Conservation (phyloP, 148 eudicot species). For the Hydrangea macrophylla region DNA sequence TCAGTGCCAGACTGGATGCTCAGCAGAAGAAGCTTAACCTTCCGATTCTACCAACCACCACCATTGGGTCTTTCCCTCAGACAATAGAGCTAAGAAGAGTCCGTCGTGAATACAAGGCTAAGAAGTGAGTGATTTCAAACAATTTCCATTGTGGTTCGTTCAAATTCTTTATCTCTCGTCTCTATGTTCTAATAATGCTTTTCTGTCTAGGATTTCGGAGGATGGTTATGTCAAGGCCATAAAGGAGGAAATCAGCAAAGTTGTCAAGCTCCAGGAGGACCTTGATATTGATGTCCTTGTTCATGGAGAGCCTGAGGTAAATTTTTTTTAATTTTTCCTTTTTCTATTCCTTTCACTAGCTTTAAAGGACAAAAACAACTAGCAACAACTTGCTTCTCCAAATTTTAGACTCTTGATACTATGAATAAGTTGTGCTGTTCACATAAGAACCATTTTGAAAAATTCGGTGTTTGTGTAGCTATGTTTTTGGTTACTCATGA, state of each 20-base stretch:
- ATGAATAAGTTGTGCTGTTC: too few species aligned
- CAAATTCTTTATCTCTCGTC: neutral
- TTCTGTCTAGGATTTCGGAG: conserved; percentile 60
- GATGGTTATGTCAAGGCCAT: conserved; percentile 73
- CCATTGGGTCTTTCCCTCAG: conserved; percentile 97
- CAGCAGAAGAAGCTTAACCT: conserved; percentile 98
- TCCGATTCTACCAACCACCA: conserved; percentile 90
- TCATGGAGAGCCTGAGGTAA: conserved; percentile 94
- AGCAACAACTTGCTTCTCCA: neutral
- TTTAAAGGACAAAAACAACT: neutral
- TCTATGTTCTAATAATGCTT: conserved; percentile 7
- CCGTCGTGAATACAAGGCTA: conserved; percentile 94
- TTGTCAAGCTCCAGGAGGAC: conserved; percentile 89
- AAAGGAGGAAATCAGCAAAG: conserved; percentile 83
- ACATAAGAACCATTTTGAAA: too few species aligned
- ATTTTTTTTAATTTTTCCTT: conserved; percentile 7
- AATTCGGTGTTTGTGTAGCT: too few species aligned
- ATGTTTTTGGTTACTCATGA: too few species aligned
- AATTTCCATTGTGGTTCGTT: neutral
- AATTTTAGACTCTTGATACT: neutral
- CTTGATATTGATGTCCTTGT: conserved; percentile 91
- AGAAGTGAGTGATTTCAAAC: conserved; percentile 50
- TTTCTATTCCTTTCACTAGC: too few species aligned
- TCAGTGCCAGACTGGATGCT: conserved; percentile 82
- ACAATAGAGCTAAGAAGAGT: conserved; percentile 87